Evolutionary conservation across 208 protist genomes (phyloP).

Genomic region (Leishmania martiniquensis): DNA sequence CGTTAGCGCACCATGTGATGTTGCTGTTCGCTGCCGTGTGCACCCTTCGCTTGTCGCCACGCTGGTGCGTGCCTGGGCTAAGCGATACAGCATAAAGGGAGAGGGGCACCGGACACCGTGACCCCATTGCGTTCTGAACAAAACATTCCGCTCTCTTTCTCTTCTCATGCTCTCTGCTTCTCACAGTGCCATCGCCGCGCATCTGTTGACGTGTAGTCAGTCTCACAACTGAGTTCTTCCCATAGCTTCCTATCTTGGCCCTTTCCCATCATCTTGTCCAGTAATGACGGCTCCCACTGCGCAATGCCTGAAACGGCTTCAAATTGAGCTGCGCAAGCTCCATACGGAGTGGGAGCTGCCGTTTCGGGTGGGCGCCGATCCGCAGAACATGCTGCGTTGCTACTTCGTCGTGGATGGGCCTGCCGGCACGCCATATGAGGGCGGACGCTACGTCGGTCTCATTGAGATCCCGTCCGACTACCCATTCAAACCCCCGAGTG

Average conservation of each 20-base stretch:
- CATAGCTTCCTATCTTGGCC: background rate
- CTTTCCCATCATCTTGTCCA: background rate
- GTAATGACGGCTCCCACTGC: slow-evolving; percentile 22
- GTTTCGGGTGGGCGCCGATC: slow-evolving; percentile 49
- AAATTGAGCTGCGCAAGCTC: slow-evolving; percentile 64
- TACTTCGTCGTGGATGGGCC: slow-evolving; percentile 52
- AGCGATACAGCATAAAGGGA: background rate
- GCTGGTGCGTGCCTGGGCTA: background rate
- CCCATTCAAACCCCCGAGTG: slow-evolving; percentile 95
- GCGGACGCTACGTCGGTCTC: slow-evolving; percentile 96
- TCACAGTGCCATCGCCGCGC: background rate
- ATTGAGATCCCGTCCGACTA: slow-evolving; percentile 96
- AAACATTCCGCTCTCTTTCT: background rate
- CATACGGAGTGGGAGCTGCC: slow-evolving; percentile 28
- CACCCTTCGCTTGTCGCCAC: background rate
- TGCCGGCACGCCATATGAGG: slow-evolving; percentile 46
- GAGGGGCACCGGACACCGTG: background rate
- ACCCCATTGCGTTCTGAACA: background rate
- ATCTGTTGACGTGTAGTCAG: background rate
- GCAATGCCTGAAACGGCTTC: slow-evolving; percentile 46
- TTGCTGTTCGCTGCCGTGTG: background rate
- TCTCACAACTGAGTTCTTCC: background rate
- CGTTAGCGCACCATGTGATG: too few relatives aligned
- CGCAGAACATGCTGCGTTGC: slow-evolving; percentile 96
- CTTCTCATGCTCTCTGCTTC: background rate